Evolutionary conservation across 192 early-diverging fungal species (phyloP).

Genomic region (Coemansia sp.): DNA sequence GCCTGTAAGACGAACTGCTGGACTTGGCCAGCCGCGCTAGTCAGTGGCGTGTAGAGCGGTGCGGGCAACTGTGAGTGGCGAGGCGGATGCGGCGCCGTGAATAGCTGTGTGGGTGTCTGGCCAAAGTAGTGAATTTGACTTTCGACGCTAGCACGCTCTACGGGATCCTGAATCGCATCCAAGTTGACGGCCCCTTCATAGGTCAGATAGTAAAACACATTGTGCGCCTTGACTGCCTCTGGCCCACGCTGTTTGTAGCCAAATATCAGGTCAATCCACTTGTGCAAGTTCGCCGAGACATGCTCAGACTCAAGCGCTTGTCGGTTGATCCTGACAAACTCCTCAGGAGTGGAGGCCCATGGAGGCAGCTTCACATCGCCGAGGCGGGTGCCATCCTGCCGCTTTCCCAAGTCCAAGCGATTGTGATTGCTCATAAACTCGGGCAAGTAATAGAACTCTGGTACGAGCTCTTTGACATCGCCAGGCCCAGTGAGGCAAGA

Average conservation of each 20-base stretch:
- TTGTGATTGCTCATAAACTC: conserved; percentile 84
- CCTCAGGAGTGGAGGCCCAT: conserved; percentile 78
- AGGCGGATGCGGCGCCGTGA: conserved; percentile 77
- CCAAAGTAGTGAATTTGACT: conserved; percentile 98
- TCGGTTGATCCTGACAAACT: conserved; percentile 82
- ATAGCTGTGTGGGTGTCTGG: conserved; percentile 90
- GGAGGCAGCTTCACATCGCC: conserved; percentile 76
- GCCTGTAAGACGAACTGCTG: conserved; percentile 43
- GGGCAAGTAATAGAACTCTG: conserved; percentile 94
- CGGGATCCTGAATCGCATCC: conserved; percentile 81
- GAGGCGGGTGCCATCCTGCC: conserved; percentile 60
- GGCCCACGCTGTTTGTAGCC: conserved; percentile 92
- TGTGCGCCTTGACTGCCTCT: conserved; percentile 79
- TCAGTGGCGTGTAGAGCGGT: conserved; percentile 23
- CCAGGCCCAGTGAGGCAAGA: conserved; percentile 72
- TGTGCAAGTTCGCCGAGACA: conserved; percentile 83
- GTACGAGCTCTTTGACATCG: conserved; percentile 91
- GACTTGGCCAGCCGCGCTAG: conserved; percentile 22
- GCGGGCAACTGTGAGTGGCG: conserved; percentile 15
- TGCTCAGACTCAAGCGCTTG: conserved; percentile 78
- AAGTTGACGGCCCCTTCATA: conserved; percentile 96
- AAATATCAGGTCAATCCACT: conserved; percentile 96
- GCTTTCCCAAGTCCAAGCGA: conserved; percentile 59
- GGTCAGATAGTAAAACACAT: conserved; percentile 95
- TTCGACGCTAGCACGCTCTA: conserved; percentile 85